Evolutionary conservation across 345 rosid species (phyloP), one percentile per base, ranked within the genome.

Genomic region (Punica granatum): DNA sequence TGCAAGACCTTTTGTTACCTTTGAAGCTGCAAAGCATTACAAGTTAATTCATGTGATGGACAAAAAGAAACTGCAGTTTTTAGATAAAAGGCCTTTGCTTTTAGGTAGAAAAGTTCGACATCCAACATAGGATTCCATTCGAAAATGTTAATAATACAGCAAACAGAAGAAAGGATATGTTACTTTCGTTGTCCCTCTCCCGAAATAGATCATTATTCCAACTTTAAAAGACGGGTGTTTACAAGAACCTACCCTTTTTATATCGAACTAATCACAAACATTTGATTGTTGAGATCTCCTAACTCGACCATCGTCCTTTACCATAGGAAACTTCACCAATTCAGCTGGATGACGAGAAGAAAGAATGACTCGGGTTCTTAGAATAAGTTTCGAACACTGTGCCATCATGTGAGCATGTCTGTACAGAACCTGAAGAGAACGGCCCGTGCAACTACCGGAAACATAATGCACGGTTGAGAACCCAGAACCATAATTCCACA

Each of bases 51-150:
- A 33, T 48, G n/a, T 49, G 67, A 21, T 23, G 36, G 36, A 32
- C 12, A 36, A 37, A 25, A 30, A 49, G 13, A 41, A 34, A 25
- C 28, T 43, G 14, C 51, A 73, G 74, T 66, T 70, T 72, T 78
- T 70, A 56, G 59, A 34, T 64, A 39, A 61, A 67, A 28, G 21
- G 19, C 16, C 37, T 39, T 25, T 33, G 26, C 37, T 44, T 67
- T 44, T 58, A 35, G 21, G 19, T 31, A 18, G 28, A 32, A 35
- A 51, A 35, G 48, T 35, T 33, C 5, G 7, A 21, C 25, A 54
- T 63, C 67, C 44, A 46, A 74, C 82, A 77, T 75, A 66, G 77
- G 84, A 82, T 80, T 75, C 84, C 72, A 62, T 18, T 21, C 28
- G 37, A 12, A 64, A 59, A 69, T 51, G 58, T 25, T 51, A 6